Evolutionary conservation across 768 basidiomycete genomes (phyloP).

Genomic region (Phlebiopsis gigantea): DNA sequence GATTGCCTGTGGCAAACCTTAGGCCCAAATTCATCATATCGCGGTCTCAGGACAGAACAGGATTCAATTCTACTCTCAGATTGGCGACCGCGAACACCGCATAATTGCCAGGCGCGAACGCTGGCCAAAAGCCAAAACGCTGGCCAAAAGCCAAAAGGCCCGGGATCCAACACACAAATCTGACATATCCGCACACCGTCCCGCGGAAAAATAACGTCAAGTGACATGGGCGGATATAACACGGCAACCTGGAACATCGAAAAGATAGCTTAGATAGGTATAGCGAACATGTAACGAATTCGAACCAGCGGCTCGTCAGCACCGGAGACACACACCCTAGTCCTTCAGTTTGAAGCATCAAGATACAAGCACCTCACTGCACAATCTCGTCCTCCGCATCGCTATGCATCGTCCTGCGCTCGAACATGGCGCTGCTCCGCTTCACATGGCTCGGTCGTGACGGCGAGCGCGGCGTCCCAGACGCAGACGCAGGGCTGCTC

Average conservation of each 20-base stretch:
- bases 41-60: no score
- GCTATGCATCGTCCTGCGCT: slow-evolving; percentile 76
- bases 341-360: neutral
- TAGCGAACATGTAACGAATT: neutral
- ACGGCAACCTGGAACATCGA: neutral
- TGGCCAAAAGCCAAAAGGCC: neutral
- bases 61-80: neutral
- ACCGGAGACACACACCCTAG: neutral
- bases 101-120: neutral
- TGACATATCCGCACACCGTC: neutral
- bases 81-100: neutral
- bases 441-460: slow-evolving; percentile 22
- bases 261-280: slow-evolving; percentile 1
- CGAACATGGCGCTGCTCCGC: slow-evolving; percentile 33
- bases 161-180: neutral
- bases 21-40: neutral
- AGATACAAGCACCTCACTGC: slow-evolving; percentile 2
- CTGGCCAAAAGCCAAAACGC: neutral
- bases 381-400: slow-evolving; percentile 77
- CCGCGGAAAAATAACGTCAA: neutral
- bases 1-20: neutral
- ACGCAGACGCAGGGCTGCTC: slow-evolving; percentile 7
- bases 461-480: slow-evolving; percentile 12
- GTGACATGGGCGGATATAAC: neutral
- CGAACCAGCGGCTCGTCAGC: neutral